A percentile compares a stretch with the other conserved stretches of the same genome.
phyloP scores from a whole-genome alignment of 768 basidiomycete species.

The Podaxis carcinomalis region DNA sequence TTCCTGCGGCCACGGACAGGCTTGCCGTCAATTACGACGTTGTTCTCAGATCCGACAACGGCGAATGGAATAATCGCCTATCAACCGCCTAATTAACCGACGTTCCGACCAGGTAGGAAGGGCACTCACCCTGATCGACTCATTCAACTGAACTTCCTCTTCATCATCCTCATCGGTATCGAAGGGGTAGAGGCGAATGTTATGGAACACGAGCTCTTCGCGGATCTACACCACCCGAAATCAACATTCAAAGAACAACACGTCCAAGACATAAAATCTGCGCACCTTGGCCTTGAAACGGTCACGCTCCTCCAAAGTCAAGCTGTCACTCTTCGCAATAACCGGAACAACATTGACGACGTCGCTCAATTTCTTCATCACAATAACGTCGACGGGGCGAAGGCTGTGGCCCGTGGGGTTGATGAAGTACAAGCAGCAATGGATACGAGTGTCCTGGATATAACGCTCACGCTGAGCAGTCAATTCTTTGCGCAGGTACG shows the following conservation, averaged over 20 bases:
- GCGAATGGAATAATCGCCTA: slow-evolving; percentile 96
- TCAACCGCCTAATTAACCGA: slow-evolving; percentile 5
- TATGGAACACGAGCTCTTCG: slow-evolving; percentile 86
- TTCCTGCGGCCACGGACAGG: slow-evolving; percentile 94
- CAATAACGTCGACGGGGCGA: slow-evolving; percentile 94
- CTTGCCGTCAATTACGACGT: slow-evolving; percentile 94
- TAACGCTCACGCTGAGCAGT: slow-evolving; percentile 98
- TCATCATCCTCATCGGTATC: slow-evolving; percentile 95
- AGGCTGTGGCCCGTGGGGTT: slow-evolving; percentile 97
- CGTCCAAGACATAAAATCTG: not conserved
- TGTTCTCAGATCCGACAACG: slow-evolving; percentile 94
- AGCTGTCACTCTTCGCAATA: slow-evolving; percentile 93
- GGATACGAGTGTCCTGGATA: slow-evolving; percentile 97
- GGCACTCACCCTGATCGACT: slow-evolving; percentile 74
- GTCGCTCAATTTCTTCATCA: slow-evolving; percentile 98
- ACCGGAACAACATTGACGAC: slow-evolving; percentile 99
- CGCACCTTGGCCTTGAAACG: slow-evolving; percentile 88
- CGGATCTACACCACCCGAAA: slow-evolving; percentile 63
- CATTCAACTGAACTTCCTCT: slow-evolving; percentile 88
- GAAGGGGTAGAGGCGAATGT: slow-evolving; percentile 94
- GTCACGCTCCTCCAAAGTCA: slow-evolving; percentile 91
- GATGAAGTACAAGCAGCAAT: slow-evolving; percentile 98
- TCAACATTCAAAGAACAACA: slow-evolving; percentile 10
- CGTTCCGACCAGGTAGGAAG: not conserved
- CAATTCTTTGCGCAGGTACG: slow-evolving; percentile 97